Conservation (phyloP, 1,284 basidiomycete species). For the Cystobasidium pallidum region DNA sequence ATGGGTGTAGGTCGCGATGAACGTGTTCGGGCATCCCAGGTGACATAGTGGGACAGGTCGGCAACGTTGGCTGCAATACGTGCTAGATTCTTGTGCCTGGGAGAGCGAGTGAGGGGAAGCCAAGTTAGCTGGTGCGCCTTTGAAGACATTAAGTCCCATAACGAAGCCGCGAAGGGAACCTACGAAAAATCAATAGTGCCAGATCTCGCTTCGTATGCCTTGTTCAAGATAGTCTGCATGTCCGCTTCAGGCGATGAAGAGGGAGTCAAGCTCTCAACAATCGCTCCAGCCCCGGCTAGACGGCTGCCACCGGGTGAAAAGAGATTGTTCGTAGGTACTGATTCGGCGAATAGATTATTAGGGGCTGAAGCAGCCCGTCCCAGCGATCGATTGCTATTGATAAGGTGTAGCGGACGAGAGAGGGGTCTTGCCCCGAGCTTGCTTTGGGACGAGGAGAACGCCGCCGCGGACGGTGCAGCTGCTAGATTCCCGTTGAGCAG, state of each 20-base stretch:
- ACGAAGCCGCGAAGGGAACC: too few species aligned
- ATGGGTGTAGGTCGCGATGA: slow-evolving; percentile 38
- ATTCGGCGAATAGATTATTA: slow-evolving; percentile 30
- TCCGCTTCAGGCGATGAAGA: slow-evolving; percentile 26
- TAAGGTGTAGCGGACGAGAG: slow-evolving; percentile 10
- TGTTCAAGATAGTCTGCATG: slow-evolving; percentile 34
- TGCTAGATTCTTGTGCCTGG: slow-evolving; percentile 19
- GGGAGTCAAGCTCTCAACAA: neutral
- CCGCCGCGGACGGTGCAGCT: neutral
- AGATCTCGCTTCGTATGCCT: slow-evolving; percentile 20
- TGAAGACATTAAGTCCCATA: too few species aligned
- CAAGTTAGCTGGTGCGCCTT: too few species aligned
- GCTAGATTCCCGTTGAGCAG: neutral
- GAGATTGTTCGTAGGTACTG: slow-evolving; percentile 19
- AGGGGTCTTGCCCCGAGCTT: slow-evolving; percentile 16
- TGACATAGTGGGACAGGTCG: slow-evolving; percentile 23
- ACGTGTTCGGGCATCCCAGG: slow-evolving; percentile 1
- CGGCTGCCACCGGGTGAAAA: slow-evolving; percentile 17
- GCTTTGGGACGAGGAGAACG: slow-evolving; percentile 6
- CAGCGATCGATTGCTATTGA: slow-evolving; percentile 13
- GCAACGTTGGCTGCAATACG: slow-evolving; percentile 12
- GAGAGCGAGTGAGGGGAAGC: neutral
- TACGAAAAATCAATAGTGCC: slow-evolving; percentile 30
- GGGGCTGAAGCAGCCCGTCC: slow-evolving; percentile 25
- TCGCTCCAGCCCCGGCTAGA: neutral